Percentiles rank a stretch among this genome's conserved stretches.
phyloP scores from a whole-genome alignment of 2,329 filamentous ascomycete species.

The Sordariomycetes sp. region DNA sequence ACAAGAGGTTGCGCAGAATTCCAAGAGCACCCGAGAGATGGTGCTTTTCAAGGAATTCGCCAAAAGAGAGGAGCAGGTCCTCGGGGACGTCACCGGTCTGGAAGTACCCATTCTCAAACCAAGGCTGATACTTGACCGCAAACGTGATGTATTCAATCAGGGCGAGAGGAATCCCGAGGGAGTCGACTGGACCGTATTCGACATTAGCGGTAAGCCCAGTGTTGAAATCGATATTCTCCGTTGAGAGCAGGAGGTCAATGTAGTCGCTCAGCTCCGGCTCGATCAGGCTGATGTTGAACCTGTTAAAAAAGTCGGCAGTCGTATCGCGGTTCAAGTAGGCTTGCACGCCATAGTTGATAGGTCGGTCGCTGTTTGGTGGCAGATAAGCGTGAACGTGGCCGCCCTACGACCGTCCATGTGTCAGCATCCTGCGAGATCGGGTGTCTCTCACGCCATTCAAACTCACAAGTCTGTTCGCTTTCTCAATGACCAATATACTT shows the following conservation, averaged over 20 bases:
- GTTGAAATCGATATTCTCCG: too few species aligned
- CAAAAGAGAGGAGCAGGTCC: constrained; percentile 33
- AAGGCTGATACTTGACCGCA: constrained; percentile 18
- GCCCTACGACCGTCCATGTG: constrained; percentile 28
- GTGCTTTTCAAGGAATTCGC: constrained; percentile 38
- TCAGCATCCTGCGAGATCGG: not conserved
- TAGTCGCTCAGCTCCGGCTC: too few species aligned
- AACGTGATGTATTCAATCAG: too few species aligned
- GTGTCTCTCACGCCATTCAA: constrained; percentile 1
- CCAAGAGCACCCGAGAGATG: constrained; percentile 30
- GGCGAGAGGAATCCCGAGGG: too few species aligned
- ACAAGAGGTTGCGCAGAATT: constrained; percentile 28
- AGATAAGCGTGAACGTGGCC: constrained; percentile 39
- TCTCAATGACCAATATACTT: constrained; percentile 24
- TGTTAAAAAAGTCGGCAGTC: too few species aligned
- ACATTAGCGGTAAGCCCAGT: too few species aligned
- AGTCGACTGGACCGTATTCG: too few species aligned
- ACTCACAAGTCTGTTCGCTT: constrained; percentile 18
- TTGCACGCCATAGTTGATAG: too few species aligned
- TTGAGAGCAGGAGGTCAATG: too few species aligned
- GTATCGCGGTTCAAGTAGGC: too few species aligned
- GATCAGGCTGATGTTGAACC: too few species aligned
- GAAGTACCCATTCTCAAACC: constrained; percentile 19
- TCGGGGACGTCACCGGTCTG: constrained; percentile 18
- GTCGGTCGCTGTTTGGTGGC: too few species aligned